Evolutionary conservation across 2,329 filamentous ascomycete genomes (phyloP).

Genomic region (Aureobasidium sp.): DNA sequence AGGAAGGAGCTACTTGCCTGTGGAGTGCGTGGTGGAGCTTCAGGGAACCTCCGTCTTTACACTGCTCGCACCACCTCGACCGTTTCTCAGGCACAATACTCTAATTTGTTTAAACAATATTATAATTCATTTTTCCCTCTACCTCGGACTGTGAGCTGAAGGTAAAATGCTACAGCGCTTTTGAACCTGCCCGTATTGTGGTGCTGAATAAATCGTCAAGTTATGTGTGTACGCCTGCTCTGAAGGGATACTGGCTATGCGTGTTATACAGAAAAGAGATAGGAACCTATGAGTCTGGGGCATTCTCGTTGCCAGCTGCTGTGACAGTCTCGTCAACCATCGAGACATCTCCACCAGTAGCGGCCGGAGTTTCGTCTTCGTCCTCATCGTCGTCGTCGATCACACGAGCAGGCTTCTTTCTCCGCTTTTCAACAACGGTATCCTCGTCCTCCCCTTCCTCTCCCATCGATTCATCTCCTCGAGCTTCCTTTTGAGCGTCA

Average conservation of each 20-base stretch:
- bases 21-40: neutral
- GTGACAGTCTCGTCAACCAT: slow-evolving; percentile 15
- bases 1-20: neutral
- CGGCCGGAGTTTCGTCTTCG: slow-evolving; percentile 22
- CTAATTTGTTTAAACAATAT: neutral
- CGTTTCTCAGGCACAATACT: neutral
- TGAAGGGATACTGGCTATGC: neutral
- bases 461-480: slow-evolving; percentile 14
- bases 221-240: neutral
- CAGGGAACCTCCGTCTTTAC: neutral
- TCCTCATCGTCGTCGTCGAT: slow-evolving; percentile 28
- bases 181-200: neutral
- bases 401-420: slow-evolving; percentile 27
- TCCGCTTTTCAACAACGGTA: slow-evolving; percentile 18
- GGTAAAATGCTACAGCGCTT: neutral
- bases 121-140: neutral
- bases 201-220: neutral
- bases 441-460: slow-evolving; percentile 19
- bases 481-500: slow-evolving; percentile 25
- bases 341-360: slow-evolving; percentile 16
- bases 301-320: slow-evolving; percentile 17
- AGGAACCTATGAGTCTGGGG: slow-evolving; percentile 2
- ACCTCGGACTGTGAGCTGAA: neutral
- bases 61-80: slow-evolving; percentile 3
- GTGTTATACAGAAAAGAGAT: neutral